Evolutionary conservation across 495 filamentous ascomycete genomes (phyloP).

Genomic region (Hyaloscypha bicolor): DNA sequence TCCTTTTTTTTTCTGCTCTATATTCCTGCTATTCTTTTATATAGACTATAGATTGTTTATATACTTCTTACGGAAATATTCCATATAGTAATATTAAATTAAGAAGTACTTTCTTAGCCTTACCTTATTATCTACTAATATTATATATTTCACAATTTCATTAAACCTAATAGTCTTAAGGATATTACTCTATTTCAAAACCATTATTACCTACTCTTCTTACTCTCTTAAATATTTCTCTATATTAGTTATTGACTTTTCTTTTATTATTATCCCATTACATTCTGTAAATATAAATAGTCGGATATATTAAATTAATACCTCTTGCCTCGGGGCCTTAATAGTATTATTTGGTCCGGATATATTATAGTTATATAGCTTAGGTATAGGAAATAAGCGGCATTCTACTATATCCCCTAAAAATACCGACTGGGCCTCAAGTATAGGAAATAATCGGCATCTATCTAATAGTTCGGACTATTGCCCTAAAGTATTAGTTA

Average conservation of each 20-base stretch:
- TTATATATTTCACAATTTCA: neutral
- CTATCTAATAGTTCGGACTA: too few relatives aligned
- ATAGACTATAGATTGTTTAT: slow-evolving; percentile 1
- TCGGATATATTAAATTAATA: too few relatives aligned
- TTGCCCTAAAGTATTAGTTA: too few relatives aligned
- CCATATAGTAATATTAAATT: neutral
- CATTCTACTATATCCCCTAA: too few relatives aligned
- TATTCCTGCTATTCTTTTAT: neutral
- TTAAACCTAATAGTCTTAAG: slow-evolving; percentile 4
- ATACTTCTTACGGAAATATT: neutral
- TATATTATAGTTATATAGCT: too few relatives aligned
- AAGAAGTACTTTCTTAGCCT: slow-evolving; percentile 1
- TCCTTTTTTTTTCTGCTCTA: too few relatives aligned
- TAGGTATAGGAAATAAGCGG: too few relatives aligned
- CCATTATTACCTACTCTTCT: neutral
- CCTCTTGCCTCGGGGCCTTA: too few relatives aligned
- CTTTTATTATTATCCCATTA: neutral
- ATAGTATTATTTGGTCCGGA: too few relatives aligned
- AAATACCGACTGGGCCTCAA: too few relatives aligned
- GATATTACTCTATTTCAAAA: neutral
- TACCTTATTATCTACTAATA: neutral
- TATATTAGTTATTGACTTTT: neutral
- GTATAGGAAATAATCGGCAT: too few relatives aligned
- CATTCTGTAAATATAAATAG: neutral
- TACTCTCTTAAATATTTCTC: neutral